These are phyloP conservation scores for Aristolochia fimbriata DNA, from an alignment of 164 flowering plant species.

Conservation along the genomic window DNA sequence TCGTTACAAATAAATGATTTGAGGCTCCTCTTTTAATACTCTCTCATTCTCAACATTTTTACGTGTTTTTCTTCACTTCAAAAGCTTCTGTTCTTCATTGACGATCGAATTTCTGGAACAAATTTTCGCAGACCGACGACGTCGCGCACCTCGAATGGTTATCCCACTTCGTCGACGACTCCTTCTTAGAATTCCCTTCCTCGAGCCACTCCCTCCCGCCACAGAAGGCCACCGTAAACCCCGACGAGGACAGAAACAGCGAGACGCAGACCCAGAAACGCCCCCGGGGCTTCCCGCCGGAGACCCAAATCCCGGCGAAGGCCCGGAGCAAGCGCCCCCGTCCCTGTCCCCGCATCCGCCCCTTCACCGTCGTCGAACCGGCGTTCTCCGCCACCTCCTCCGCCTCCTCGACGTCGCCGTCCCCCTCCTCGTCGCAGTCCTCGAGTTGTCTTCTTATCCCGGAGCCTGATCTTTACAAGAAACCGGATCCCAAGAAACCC, in stretches of 20 bases:
- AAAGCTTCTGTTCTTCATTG: too few species aligned
- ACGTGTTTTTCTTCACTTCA: too few species aligned
- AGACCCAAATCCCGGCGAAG: conserved; percentile 29
- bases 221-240: conserved; percentile 1
- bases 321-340: conserved; percentile 51
- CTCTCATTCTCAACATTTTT: too few species aligned
- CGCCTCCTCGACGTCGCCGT: conserved; percentile 19
- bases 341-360: conserved; percentile 23
- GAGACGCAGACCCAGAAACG: conserved; percentile 1
- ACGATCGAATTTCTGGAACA: too few species aligned
- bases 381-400: conserved; percentile 8
- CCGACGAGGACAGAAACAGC: neutral
- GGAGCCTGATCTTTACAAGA: conserved; percentile 3
- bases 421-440: conserved; percentile 28
- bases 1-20: neutral
- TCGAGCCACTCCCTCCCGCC: conserved; percentile 9
- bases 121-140: conserved; percentile 44
- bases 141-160: conserved; percentile 62
- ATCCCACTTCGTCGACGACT: conserved; percentile 74
- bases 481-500: conserved; percentile 3
- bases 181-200: conserved; percentile 31
- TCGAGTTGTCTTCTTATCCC: conserved; percentile 16
- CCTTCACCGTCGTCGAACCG: too few species aligned
- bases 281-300: conserved; percentile 9
- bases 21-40: neutral